Percentiles rank a stretch among this genome's conserved stretches.
phyloP scores from a whole-genome alignment of 768 basidiomycete genomes.

The Calocybe indica region DNA sequence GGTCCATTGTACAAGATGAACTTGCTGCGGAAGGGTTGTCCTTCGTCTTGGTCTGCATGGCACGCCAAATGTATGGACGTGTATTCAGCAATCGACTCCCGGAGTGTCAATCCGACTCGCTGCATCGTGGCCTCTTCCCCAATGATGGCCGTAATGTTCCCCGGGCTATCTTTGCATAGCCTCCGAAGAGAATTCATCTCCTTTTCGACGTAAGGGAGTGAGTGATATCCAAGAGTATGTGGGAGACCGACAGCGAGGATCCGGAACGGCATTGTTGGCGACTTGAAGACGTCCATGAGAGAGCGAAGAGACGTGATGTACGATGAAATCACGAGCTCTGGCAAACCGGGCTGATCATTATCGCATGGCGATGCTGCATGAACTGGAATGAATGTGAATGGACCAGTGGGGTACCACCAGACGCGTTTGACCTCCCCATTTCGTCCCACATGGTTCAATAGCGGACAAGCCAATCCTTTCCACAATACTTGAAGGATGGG shows the following conservation, averaged over 20 bases:
- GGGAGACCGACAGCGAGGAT: slow-evolving; percentile 11
- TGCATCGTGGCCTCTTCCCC: slow-evolving; percentile 6
- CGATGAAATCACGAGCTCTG: slow-evolving; percentile 11
- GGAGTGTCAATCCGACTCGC: slow-evolving; percentile 2
- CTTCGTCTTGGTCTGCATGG: slow-evolving; percentile 22
- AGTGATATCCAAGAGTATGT: slow-evolving; percentile 4
- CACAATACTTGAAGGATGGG: slow-evolving; percentile 14
- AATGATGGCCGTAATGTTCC: not conserved
- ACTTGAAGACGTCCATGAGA: slow-evolving; percentile 2
- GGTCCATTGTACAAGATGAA: slow-evolving; percentile 15
- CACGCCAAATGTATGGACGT: slow-evolving; percentile 30
- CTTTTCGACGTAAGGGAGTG: slow-evolving; percentile 5
- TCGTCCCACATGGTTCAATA: slow-evolving; percentile 11
- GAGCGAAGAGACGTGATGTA: slow-evolving; percentile 13
- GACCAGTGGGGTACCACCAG: slow-evolving; percentile 15
- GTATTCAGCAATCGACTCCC: slow-evolving; percentile 4
- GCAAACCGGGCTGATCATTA: not conserved
- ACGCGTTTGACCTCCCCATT: slow-evolving; percentile 1
- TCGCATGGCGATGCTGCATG: slow-evolving; percentile 15
- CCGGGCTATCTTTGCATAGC: not conserved
- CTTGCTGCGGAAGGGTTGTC: slow-evolving; percentile 17
- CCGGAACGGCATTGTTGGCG: not conserved
- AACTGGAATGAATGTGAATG: slow-evolving; percentile 15
- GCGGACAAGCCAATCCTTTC: slow-evolving; percentile 13
- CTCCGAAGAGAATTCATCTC: slow-evolving; percentile 5